Evolutionary conservation across 345 rosid species (phyloP), one percentile per base, ranked within the genome.

Genomic region (Aquilaria yunnanensis): DNA sequence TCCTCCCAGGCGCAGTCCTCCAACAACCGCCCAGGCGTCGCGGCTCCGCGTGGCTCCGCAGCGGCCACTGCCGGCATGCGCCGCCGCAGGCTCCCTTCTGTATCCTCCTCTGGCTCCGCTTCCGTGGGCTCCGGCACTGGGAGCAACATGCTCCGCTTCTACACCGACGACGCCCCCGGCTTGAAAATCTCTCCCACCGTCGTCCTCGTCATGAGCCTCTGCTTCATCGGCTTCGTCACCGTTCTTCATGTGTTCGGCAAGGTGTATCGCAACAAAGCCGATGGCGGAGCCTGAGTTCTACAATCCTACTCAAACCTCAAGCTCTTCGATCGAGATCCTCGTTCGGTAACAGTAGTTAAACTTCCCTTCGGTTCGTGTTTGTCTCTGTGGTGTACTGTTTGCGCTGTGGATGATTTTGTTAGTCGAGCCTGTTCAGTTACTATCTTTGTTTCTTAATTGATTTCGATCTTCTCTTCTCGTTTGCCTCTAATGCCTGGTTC

Each of bases 1-100:
- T 65, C 96, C 23, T 85, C 91, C 31, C 96, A 88, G 68, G 81
- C 98, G 51, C 98, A 92, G 32, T 32, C 91, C 67, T 60, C 85
- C 29, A 54, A 81, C 11, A 75, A 94, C 60, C 79, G 98, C 6
- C 84, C 96, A 0, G 96, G 89, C 47, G 70, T 86, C 68, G 16
- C 70, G 65, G 96, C 95, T 43, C 98, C 92, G 2, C 92, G 98
- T 2, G 96, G 98, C 61, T 83, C 96, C 11, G 95, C 96, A 0
- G 98, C 98, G 0, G 96, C 96, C 29, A 78, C 98, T 0, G 96
- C 98, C 2, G 98, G 94, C 46, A 81, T 85, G 90, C 96, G 98
- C 61, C 90, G 98, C n/a, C 94, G 96, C 51, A 81, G 88, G 61
- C 63, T 81, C 63, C 68, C 81, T 6, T 67, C 88, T 0, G 47